Conservation (phyloP, 768 basidiomycete genomes). For the Suillus tomentosus region DNA sequence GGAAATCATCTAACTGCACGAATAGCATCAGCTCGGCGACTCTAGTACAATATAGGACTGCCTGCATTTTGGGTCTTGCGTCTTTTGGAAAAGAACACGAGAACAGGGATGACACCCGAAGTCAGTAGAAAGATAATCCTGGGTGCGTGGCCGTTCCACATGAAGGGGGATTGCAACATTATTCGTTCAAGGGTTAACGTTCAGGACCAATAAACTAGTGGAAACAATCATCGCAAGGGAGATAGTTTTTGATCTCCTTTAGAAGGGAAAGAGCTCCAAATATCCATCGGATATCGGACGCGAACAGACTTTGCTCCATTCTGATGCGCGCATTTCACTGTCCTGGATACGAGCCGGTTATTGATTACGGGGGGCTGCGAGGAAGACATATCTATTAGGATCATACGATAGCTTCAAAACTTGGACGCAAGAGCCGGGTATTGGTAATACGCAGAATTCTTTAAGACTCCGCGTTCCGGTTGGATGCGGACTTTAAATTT, state of each 20-base stretch:
- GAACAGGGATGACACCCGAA: neutral
- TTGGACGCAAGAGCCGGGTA: neutral
- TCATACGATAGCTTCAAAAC: neutral
- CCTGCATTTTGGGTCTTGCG: neutral
- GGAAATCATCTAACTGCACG: constrained; percentile 30
- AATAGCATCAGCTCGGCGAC: neutral
- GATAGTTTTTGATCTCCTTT: neutral
- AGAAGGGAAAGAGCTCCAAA: neutral
- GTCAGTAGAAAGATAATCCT: neutral
- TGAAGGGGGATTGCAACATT: neutral
- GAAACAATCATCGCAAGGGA: neutral
- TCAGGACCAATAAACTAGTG: neutral
- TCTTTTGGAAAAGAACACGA: neutral
- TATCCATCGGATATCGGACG: neutral
- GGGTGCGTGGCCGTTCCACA: neutral
- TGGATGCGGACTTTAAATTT: too few species aligned
- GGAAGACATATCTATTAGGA: neutral
- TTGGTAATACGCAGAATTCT: neutral
- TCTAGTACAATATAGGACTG: neutral
- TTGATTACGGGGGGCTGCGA: neutral
- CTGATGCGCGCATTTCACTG: neutral
- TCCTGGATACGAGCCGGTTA: neutral
- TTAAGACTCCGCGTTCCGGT: too few species aligned
- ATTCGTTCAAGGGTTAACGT: neutral
- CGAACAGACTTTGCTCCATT: neutral